These are phyloP conservation scores for Helianthus tuberosus DNA, from an alignment of 129 eudicot species.

Conservation along the genomic window DNA sequence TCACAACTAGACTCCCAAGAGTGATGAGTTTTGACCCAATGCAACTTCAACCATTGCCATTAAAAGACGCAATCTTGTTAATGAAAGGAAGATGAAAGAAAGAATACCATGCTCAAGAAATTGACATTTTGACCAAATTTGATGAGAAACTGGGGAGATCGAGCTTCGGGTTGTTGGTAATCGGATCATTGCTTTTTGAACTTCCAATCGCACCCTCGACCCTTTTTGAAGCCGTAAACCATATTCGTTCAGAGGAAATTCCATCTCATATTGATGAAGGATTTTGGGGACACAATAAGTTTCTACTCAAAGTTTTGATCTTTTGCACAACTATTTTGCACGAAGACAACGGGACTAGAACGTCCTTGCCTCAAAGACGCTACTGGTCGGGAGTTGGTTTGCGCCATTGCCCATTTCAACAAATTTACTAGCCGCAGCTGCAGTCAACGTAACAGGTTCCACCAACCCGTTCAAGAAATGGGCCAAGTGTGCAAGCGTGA, in stretches of 20 bases:
- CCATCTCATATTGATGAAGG: slow-evolving; percentile 47
- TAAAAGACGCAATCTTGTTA: slow-evolving; percentile 66
- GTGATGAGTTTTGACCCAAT: slow-evolving; percentile 76
- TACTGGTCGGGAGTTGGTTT: slow-evolving; percentile 87
- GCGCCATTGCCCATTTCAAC: slow-evolving; percentile 77
- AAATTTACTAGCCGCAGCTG: slow-evolving; percentile 68
- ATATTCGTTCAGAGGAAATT: slow-evolving; percentile 49
- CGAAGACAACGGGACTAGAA: slow-evolving; percentile 48
- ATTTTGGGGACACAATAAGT: slow-evolving; percentile 57
- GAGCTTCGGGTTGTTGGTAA: slow-evolving; percentile 62
- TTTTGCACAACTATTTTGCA: slow-evolving; percentile 65
- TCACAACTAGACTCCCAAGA: slow-evolving; percentile 65
- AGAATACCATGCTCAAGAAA: slow-evolving; percentile 62
- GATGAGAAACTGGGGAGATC: slow-evolving; percentile 75
- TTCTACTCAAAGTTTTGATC: slow-evolving; percentile 57
- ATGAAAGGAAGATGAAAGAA: slow-evolving; percentile 67
- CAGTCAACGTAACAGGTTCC: slow-evolving; percentile 48
- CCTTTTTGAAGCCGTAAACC: slow-evolving; percentile 73
- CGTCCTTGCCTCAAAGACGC: slow-evolving; percentile 65
- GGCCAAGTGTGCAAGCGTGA: slow-evolving; percentile 55
- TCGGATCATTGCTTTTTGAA: slow-evolving; percentile 72
- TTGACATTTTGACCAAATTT: slow-evolving; percentile 59
- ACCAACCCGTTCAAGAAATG: slow-evolving; percentile 54
- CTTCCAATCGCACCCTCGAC: slow-evolving; percentile 69
- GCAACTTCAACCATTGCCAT: slow-evolving; percentile 69